Evolutionary conservation across 495 filamentous ascomycete species (phyloP).

Genomic region (Lindgomyces ingoldianus): DNA sequence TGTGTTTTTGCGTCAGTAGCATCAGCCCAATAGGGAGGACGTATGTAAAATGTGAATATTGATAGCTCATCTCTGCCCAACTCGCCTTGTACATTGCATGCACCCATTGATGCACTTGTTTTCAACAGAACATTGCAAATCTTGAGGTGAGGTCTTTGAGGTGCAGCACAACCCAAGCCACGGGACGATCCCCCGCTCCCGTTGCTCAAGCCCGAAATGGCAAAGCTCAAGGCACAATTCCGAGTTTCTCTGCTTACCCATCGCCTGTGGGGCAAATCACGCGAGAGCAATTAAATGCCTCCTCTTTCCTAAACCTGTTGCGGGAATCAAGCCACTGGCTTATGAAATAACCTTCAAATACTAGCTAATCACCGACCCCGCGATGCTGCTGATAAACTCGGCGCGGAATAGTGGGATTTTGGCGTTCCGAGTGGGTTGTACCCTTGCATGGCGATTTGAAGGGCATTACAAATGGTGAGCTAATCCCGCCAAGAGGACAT

Average conservation of each 20-base stretch:
- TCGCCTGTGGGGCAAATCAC: too few relatives aligned
- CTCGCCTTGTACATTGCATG: not conserved
- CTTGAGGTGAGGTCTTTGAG: too few relatives aligned
- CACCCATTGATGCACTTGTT: not conserved
- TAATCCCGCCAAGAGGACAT: not conserved
- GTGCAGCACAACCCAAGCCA: too few relatives aligned
- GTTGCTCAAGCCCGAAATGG: not conserved
- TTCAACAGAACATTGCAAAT: not conserved
- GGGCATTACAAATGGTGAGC: not conserved
- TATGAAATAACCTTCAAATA: too few relatives aligned
- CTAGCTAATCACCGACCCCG: not conserved
- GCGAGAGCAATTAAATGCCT: too few relatives aligned
- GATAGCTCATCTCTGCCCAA: not conserved
- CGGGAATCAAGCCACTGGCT: too few relatives aligned
- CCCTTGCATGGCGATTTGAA: not conserved
- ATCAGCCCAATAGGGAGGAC: not conserved
- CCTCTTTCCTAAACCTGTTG: too few relatives aligned
- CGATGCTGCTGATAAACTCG: not conserved
- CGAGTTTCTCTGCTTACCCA: too few relatives aligned
- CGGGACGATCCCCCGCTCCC: not conserved
- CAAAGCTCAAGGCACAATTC: constrained; percentile 1
- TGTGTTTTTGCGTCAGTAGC: not conserved
- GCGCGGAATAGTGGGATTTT: not conserved
- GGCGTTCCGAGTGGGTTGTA: not conserved
- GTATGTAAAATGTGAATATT: not conserved